Evolutionary conservation across 2,329 filamentous ascomycete genomes (phyloP).

Genomic region (Rosellinia necatrix): DNA sequence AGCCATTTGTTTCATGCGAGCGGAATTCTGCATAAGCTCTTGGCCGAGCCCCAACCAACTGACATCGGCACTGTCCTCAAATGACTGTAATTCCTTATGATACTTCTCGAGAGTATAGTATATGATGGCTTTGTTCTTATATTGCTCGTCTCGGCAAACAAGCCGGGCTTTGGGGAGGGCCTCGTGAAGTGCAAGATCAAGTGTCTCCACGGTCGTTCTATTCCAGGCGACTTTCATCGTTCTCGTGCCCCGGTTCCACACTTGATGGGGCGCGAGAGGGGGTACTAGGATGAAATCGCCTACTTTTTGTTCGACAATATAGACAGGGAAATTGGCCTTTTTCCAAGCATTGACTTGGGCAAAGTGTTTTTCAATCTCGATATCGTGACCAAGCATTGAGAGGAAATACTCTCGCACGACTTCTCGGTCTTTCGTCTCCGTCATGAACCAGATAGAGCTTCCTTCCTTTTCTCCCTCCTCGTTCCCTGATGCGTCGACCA

Average conservation of each 20-base stretch:
- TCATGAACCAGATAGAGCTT: conserved; percentile 99
- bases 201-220: conserved; percentile 86
- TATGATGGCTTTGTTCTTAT: conserved; percentile 97
- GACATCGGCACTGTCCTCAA: conserved; percentile 55
- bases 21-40: conserved; percentile 47
- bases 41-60: conserved; percentile 54
- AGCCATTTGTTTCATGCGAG: conserved; percentile 69
- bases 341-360: conserved; percentile 96
- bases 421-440: conserved; percentile 88
- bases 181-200: conserved; percentile 84
- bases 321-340: conserved; percentile 89
- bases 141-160: conserved; percentile 96
- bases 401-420: conserved; percentile 92
- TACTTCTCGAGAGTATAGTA: conserved; percentile 89
- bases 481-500: conserved; percentile 85
- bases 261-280: conserved; percentile 93
- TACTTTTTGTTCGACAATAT: conserved; percentile 85
- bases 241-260: conserved; percentile 95
- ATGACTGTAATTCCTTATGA: conserved; percentile 58
- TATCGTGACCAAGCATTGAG: conserved; percentile 90
- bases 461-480: conserved; percentile 79
- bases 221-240: conserved; percentile 99
- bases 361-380: conserved; percentile 96
- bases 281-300: conserved; percentile 95
- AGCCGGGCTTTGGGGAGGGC: conserved; percentile 86